Evolutionary conservation across 495 filamentous ascomycete genomes (phyloP).

Genomic region (Neurospora sp.): DNA sequence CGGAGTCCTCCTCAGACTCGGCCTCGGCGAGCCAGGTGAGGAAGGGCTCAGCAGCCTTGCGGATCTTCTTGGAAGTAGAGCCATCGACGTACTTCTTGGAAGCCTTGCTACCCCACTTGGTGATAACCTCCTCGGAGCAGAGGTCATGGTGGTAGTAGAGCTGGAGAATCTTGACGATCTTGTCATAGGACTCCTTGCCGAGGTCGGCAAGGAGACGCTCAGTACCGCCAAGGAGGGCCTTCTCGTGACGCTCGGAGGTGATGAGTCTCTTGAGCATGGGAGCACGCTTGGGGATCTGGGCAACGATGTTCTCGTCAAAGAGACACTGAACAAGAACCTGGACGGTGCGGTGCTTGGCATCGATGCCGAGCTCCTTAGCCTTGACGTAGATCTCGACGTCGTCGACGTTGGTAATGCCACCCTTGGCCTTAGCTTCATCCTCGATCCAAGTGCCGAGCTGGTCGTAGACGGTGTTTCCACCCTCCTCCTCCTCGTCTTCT

Average conservation of each 20-base stretch:
- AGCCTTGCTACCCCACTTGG: constrained; percentile 84
- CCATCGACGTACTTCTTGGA: constrained; percentile 97
- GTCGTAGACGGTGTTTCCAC: constrained; percentile 73
- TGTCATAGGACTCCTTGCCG: constrained; percentile 62
- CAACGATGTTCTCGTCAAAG: constrained; percentile 78
- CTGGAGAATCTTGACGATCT: constrained; percentile 77
- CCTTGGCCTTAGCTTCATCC: constrained; percentile 58
- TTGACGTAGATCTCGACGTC: constrained; percentile 91
- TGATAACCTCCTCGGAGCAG: constrained; percentile 74
- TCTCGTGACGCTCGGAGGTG: constrained; percentile 84
- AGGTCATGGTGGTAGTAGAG: constrained; percentile 83
- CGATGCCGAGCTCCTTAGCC: constrained; percentile 91
- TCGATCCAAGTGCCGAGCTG: constrained; percentile 89
- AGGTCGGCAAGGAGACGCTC: constrained; percentile 69
- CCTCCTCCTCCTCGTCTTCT: constrained; percentile 77
- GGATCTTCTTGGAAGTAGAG: constrained; percentile 83
- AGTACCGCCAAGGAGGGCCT: constrained; percentile 92
- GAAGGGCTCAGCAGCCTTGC: constrained; percentile 89
- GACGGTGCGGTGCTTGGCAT: constrained; percentile 86
- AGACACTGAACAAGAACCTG: constrained; percentile 87
- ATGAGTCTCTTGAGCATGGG: constrained; percentile 85
- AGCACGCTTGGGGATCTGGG: constrained; percentile 71
- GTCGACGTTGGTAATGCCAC: constrained; percentile 62
- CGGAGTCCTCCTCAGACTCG: constrained; percentile 67
- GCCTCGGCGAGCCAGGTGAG: constrained; percentile 88